Percentiles rank a stretch among this genome's conserved stretches.
phyloP scores from a whole-genome alignment of 371 early-diverging fungal genomes.

The Syncephalastrum contaminatum region DNA sequence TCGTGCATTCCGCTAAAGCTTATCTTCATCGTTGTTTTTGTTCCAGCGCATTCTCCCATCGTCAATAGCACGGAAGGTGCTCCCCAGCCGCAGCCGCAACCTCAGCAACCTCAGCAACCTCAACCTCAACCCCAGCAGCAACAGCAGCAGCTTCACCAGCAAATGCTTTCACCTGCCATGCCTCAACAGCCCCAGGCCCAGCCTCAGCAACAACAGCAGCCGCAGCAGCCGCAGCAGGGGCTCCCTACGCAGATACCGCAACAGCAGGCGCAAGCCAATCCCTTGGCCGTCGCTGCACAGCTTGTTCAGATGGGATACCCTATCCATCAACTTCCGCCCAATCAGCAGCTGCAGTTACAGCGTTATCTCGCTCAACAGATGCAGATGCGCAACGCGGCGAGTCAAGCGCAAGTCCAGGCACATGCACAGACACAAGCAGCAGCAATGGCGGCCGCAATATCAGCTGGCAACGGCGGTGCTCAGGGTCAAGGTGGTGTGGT shows the following conservation, averaged over 20 bases:
- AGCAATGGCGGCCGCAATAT: constrained; percentile 7
- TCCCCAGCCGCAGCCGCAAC: constrained; percentile 6
- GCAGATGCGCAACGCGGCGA: constrained; percentile 37
- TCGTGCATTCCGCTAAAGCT: constrained; percentile 2
- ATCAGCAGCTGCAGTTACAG: constrained; percentile 42
- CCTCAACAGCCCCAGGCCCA: constrained; percentile 9
- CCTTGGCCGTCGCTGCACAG: constrained; percentile 38
- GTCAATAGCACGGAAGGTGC: constrained; percentile 2
- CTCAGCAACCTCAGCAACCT: constrained; percentile 6
- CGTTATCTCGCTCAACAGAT: constrained; percentile 37
- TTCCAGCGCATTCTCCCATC: constrained; percentile 6
- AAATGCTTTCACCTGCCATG: constrained; percentile 7
- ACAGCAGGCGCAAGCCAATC: constrained; percentile 23
- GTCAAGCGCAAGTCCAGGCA: constrained; percentile 11
- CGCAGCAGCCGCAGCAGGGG: constrained; percentile 13
- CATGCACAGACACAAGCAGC: constrained; percentile 7
- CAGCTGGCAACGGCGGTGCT: not conserved
- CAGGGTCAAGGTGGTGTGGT: not conserved
- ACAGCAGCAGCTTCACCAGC: constrained; percentile 2
- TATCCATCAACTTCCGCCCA: constrained; percentile 33
- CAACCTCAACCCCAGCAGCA: constrained; percentile 7
- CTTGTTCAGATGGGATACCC: constrained; percentile 47
- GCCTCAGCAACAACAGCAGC: not conserved
- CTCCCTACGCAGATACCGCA: constrained; percentile 16
- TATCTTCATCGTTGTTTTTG: not conserved